Base-by-base conservation (phyloP, 441 rosid genomes). In the Macaranga tanarius region DNA sequence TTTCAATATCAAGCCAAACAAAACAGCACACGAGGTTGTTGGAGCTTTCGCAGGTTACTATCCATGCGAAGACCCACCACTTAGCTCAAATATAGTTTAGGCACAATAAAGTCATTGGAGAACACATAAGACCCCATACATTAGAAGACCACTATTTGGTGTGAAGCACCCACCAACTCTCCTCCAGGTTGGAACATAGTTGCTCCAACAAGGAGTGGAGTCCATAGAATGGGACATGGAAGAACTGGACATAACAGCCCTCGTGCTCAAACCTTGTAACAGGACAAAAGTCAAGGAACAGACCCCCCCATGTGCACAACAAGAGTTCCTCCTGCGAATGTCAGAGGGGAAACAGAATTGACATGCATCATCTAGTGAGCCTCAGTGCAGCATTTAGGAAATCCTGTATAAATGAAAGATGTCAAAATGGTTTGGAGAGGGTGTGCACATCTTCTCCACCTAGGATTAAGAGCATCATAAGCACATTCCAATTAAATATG, bases 121-220 rank as follows among this genome's bases (percentile, higher is more conserved):
- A 15, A 38, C 34, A 55, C 26, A 13, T 22, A 69, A 51, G 72
- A 10, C 11, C 61, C 15, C 50, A 23, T 23, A 3, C 10, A 2
- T 17, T 12, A 34, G 11, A 15, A 66, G 25, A 20, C 2, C 23
- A 51, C 40, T 50, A 28, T 5, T 7, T 15, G 34, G 42, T 17
- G 38, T 5, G 25, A 40, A 62, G 5, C 62, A 45, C 52, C 59
- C 65, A 17, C 10, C n/a, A n/a, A n/a, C n/a, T n/a, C n/a, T 70
- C 40, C 69, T 51, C 75, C 69, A 62, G 74, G 74, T 62, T 50
- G 67, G 50, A 50, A 61, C 12, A 12, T 20, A 2, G 66, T 44
- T 70, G 26, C 65, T 45, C 44, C 65, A 70, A 61, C 59, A 48
- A 51, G 16, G 50, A 48, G 23, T 62, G 59, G 72, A 55, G 45